Conservation (phyloP, 805 yeast genomes). For the Candida coquimbonensis region DNA sequence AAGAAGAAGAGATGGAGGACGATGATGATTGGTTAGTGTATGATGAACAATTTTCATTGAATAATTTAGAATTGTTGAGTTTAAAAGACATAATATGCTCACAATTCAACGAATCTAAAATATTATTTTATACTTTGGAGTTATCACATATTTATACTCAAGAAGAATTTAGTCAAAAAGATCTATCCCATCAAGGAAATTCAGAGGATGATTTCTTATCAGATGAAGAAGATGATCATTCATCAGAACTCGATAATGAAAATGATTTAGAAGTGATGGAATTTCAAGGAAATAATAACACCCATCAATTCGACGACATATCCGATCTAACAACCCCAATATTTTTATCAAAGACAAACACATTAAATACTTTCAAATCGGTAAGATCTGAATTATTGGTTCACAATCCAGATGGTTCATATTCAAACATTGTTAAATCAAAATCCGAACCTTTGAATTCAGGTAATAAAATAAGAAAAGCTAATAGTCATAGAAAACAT, state of each 20-base stretch:
- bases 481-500: slow-evolving; percentile 1
- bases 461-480: background rate
- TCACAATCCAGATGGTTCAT: slow-evolving; percentile 18
- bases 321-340: slow-evolving; percentile 17
- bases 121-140: slow-evolving; percentile 26
- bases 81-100: slow-evolving; percentile 28
- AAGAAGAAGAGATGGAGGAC: slow-evolving; percentile 22
- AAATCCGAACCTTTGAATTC: slow-evolving; percentile 6
- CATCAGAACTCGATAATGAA: background rate
- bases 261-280: slow-evolving; percentile 21
- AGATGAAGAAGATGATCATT: background rate
- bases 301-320: slow-evolving; percentile 1
- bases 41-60: slow-evolving; percentile 30
- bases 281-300: slow-evolving; percentile 14
- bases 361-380: slow-evolving; percentile 16
- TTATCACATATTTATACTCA: slow-evolving; percentile 2
- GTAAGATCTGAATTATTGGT: slow-evolving; percentile 20
- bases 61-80: slow-evolving; percentile 28
- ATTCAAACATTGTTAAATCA: slow-evolving; percentile 6
- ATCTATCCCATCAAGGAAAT: slow-evolving; percentile 7
- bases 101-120: slow-evolving; percentile 23
- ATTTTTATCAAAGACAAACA: slow-evolving; percentile 18
- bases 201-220: background rate
- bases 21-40: slow-evolving; percentile 35
- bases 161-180: background rate